Percentiles rank a stretch among this genome's conserved stretches.
phyloP scores from a whole-genome alignment of 306 rosid genomes.

The Fragaria vesca region DNA sequence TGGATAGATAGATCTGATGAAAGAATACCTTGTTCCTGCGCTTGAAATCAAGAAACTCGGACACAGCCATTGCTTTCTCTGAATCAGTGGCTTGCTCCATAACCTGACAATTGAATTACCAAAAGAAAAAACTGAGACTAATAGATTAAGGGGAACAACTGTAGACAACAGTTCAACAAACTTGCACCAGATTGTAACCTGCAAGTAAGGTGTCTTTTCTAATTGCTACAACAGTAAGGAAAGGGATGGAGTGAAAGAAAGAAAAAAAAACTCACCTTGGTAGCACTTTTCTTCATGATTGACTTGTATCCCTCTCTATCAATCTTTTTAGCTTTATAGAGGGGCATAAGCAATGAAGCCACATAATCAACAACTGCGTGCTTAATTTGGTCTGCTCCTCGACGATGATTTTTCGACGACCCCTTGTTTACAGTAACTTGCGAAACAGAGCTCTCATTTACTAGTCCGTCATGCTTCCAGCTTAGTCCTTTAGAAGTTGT shows the following conservation, averaged over 20 bases:
- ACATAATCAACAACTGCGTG: conserved; percentile 99
- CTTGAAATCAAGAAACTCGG: conserved; percentile 88
- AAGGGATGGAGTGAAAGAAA: conserved; percentile 17
- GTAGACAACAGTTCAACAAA: conserved; percentile 14
- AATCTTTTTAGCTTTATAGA: conserved; percentile 91
- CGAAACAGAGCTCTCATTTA: conserved; percentile 88
- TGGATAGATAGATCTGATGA: neutral
- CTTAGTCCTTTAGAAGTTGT: conserved; percentile 64
- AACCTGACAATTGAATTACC: conserved; percentile 60
- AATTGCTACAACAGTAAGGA: conserved; percentile 20
- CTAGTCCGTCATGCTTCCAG: conserved; percentile 67
- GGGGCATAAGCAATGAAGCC: conserved; percentile 94
- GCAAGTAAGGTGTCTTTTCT: neutral
- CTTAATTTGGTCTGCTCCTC: conserved; percentile 90
- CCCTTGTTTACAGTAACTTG: conserved; percentile 91
- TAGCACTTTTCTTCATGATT: conserved; percentile 98
- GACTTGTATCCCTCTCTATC: conserved; percentile 96
- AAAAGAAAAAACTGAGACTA: conserved; percentile 20
- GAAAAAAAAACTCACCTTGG: conserved; percentile 56
- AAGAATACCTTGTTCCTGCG: conserved; percentile 83
- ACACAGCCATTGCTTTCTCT: conserved; percentile 84
- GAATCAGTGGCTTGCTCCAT: conserved; percentile 95
- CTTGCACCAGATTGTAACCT: conserved; percentile 11
- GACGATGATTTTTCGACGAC: conserved; percentile 53
- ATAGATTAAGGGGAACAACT: conserved; percentile 3